These are phyloP conservation scores for Xylogone sp. DNA, from an alignment of 2,329 filamentous ascomycete genomes.

Conservation along the genomic window DNA sequence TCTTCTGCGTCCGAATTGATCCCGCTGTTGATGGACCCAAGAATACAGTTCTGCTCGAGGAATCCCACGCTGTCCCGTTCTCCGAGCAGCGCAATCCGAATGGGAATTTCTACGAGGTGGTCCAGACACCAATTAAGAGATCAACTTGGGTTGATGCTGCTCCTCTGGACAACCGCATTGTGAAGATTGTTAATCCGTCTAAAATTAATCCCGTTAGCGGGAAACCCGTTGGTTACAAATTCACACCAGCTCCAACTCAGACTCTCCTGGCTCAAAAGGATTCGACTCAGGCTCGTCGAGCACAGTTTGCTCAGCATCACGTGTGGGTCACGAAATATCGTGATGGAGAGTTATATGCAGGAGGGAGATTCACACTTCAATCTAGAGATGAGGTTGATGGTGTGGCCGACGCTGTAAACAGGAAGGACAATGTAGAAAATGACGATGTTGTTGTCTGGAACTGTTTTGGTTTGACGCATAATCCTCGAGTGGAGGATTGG, in stretches of 20 bases:
- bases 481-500: slow-evolving; percentile 85
- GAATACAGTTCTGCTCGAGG: slow-evolving; percentile 51
- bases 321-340: slow-evolving; percentile 86
- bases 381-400: slow-evolving; percentile 21
- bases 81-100: slow-evolving; percentile 45
- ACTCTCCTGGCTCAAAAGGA: slow-evolving; percentile 75
- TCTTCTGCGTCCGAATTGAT: slow-evolving; percentile 52
- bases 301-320: slow-evolving; percentile 81
- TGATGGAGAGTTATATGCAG: slow-evolving; percentile 33
- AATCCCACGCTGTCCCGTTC: slow-evolving; percentile 43
- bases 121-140: slow-evolving; percentile 37
- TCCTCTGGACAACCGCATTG: slow-evolving; percentile 56
- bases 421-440: slow-evolving; percentile 84
- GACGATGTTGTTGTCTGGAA: slow-evolving; percentile 89
- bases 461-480: slow-evolving; percentile 85
- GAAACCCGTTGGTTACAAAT: slow-evolving; percentile 81
- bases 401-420: slow-evolving; percentile 65
- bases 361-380: slow-evolving; percentile 29
- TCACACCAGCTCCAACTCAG: slow-evolving; percentile 80
- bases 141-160: slow-evolving; percentile 40
- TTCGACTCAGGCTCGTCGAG: slow-evolving; percentile 84
- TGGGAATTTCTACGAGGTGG: slow-evolving; percentile 49
- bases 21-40: slow-evolving; percentile 51
- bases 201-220: slow-evolving; percentile 78
- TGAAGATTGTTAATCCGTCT: slow-evolving; percentile 83